A percentile compares a stretch with the other conserved stretches of the same genome.
Conservation (phyloP, 2,329 filamentous ascomycete genomes). For the Paecilomyces dactylethromorphus region DNA sequence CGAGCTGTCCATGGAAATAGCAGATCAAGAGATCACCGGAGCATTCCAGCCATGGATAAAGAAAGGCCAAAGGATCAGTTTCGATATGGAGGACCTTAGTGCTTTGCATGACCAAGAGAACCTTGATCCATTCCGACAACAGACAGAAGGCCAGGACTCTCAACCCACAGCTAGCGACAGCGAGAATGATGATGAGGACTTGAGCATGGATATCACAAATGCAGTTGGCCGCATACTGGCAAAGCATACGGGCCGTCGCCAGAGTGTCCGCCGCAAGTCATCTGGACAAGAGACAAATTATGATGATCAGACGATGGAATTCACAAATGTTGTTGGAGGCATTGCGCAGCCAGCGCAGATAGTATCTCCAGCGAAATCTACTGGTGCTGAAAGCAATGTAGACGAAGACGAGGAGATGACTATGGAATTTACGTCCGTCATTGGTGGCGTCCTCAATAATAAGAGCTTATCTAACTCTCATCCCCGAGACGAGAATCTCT, state of each 20-base stretch:
- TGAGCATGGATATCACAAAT: constrained; percentile 92
- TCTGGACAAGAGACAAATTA: constrained; percentile 38
- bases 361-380: constrained; percentile 19
- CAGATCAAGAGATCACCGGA: constrained; percentile 50
- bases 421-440: constrained; percentile 43
- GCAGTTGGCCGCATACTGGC: constrained; percentile 73
- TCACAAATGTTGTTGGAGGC: constrained; percentile 38
- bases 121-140: constrained; percentile 25
- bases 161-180: constrained; percentile 29
- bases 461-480: constrained; percentile 13
- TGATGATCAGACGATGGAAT: constrained; percentile 42
- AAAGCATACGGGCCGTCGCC: constrained; percentile 25
- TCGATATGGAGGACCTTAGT: constrained; percentile 37
- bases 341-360: constrained; percentile 20
- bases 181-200: constrained; percentile 56
- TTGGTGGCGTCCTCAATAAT: constrained; percentile 34
- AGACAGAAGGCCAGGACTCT: constrained; percentile 2
- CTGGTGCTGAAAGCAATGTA: constrained; percentile 20
- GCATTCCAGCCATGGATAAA: constrained; percentile 45
- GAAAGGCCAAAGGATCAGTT: constrained; percentile 33
- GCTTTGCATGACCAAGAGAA: constrained; percentile 42
- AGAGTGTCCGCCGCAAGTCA: constrained; percentile 37
- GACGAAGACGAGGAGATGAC: constrained; percentile 41
- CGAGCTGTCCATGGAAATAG: constrained; percentile 76
- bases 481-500: constrained; percentile 8